Evolutionary conservation across 768 basidiomycete species (phyloP), one percentile per base, ranked within the genome.

Genomic region (Lentinula guzmanii): DNA sequence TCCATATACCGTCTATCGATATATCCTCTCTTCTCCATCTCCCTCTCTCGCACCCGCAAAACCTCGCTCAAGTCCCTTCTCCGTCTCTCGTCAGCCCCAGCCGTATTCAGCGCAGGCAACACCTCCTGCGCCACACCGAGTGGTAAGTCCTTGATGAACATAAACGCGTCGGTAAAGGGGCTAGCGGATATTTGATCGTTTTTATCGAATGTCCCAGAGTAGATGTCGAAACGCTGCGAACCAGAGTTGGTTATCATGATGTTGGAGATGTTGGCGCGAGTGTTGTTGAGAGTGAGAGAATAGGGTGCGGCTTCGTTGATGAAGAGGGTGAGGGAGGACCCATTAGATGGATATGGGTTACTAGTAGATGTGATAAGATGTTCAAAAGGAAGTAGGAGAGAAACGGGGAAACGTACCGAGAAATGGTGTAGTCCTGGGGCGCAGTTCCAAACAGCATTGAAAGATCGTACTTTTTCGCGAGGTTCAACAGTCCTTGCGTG

Each of bases 121-220:
- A 89, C 81, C 62, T 79, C 69, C 13, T 74, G 79, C 4, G 86
- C 90, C 35, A 82, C 69, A 28, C 73, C 69, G 15, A 82, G 70
- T 0, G 80, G 70, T 39, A 92, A 75, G 48, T 81, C 73, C 5
- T 86, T 72, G 60, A 92, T 79, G 71, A 79, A 91, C 21, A 82
- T 63, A 76, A 91, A 90, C 8, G 75, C 62, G 67, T 92, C 84
- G 0, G 74, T 70, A 68, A 89, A 94, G 0, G 92, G 90, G 5
- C 83, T 85, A 1, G 83, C 82, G 0, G 89, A 89, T 50, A 93
- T 79, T 65, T 91, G 86, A 70, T 94, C 91, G 69, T 93, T 90
- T 70, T 85, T 85, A 34, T 87, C 88, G 74, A 94, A 93, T 2
- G 83, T 67, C 1, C 91, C 91, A 1, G 78, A 65, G 67, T 84